Percentiles rank a stretch among this genome's conserved stretches.
Conservation (phyloP, 257 asterid genomes). For the Ilex aquifolium region DNA sequence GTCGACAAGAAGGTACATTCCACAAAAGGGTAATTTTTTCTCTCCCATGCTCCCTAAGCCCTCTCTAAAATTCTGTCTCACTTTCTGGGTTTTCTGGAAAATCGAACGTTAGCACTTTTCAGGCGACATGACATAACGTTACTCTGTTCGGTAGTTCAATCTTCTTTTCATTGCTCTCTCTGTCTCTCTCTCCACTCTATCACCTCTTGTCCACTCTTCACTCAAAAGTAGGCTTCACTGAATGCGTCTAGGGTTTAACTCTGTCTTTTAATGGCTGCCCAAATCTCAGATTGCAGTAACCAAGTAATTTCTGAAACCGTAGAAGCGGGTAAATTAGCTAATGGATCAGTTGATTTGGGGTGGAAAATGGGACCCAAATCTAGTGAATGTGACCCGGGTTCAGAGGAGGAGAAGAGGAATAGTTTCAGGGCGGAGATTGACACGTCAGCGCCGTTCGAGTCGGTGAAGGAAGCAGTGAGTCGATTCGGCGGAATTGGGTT, state of each 20-base stretch:
- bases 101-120: not conserved
- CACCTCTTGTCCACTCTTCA: not conserved
- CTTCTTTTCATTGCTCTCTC: not conserved
- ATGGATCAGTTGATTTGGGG: too few species aligned
- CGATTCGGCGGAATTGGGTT: conserved; percentile 91
- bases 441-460: conserved; percentile 92
- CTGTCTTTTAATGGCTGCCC: not conserved
- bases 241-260: not conserved
- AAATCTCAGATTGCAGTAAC: not conserved
- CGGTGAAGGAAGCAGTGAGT: conserved; percentile 84
- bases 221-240: not conserved
- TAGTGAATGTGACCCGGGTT: conserved; percentile 6
- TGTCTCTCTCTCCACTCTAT: not conserved
- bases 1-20: too few species aligned
- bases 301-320: not conserved
- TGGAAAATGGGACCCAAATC: too few species aligned
- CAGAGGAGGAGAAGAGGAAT: conserved; percentile 3
- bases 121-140: not conserved
- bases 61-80: not conserved
- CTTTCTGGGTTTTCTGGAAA: not conserved
- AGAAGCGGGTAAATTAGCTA: too few species aligned
- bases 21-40: not conserved
- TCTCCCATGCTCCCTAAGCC: not conserved
- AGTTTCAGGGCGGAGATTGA: conserved; percentile 58
- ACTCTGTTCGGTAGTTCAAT: not conserved